Conservation (phyloP, 2,329 filamentous ascomycete species). For the Onygenales sp. region DNA sequence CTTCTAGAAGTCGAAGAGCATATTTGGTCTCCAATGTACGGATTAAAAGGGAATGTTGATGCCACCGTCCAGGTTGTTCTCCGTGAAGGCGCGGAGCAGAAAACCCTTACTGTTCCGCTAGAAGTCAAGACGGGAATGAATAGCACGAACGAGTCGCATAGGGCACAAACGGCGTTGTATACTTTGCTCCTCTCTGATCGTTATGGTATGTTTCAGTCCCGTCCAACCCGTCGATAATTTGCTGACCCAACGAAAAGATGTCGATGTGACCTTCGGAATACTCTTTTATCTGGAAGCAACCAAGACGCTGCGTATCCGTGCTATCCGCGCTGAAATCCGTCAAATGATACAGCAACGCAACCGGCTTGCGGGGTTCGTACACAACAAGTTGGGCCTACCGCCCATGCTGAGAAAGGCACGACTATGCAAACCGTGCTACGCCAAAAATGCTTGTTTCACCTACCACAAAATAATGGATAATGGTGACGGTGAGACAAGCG, state of each 20-base stretch:
- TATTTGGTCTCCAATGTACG: slow-evolving; percentile 96
- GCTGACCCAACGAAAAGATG: slow-evolving; percentile 43
- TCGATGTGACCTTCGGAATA: slow-evolving; percentile 81
- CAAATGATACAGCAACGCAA: slow-evolving; percentile 98
- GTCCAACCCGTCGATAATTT: neutral
- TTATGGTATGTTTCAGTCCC: slow-evolving; percentile 48
- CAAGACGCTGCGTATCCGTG: slow-evolving; percentile 73
- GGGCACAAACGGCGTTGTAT: slow-evolving; percentile 90
- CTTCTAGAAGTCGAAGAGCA: slow-evolving; percentile 95
- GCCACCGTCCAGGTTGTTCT: slow-evolving; percentile 87
- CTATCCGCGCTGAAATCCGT: slow-evolving; percentile 75
- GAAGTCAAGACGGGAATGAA: slow-evolving; percentile 91
- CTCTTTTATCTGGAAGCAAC: slow-evolving; percentile 93
- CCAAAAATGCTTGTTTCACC: slow-evolving; percentile 80
- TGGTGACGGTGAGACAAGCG: slow-evolving; percentile 71
- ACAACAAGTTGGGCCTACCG: slow-evolving; percentile 72
- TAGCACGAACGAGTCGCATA: slow-evolving; percentile 67
- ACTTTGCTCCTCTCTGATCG: slow-evolving; percentile 86
- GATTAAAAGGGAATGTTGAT: slow-evolving; percentile 94
- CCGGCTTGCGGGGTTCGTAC: slow-evolving; percentile 72
- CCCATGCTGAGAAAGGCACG: slow-evolving; percentile 76
- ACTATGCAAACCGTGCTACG: slow-evolving; percentile 80
- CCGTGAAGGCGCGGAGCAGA: slow-evolving; percentile 55
- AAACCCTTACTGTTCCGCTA: slow-evolving; percentile 76
- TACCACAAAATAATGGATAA: slow-evolving; percentile 87